Evolutionary conservation across 768 basidiomycete species (phyloP).

Genomic region (Nidularia sp.): DNA sequence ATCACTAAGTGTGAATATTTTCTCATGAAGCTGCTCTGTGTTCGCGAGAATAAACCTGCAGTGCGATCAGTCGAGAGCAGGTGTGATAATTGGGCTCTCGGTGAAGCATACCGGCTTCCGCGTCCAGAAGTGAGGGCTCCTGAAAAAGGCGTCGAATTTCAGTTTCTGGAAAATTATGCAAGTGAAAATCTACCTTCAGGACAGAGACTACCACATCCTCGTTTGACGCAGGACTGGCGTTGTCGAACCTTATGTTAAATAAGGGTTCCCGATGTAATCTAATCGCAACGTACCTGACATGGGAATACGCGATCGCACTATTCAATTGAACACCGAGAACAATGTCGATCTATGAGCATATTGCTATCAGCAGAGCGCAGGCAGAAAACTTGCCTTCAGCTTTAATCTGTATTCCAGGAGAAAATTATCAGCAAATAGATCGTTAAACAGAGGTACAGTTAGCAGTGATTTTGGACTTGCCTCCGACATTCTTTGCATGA

Average conservation of each 20-base stretch:
- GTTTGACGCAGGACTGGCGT: slow-evolving; percentile 54
- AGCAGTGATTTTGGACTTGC: slow-evolving; percentile 16
- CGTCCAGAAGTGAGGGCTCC: slow-evolving; percentile 60
- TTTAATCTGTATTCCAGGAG: slow-evolving; percentile 30
- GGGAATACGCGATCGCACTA: slow-evolving; percentile 66
- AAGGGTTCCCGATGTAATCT: slow-evolving; percentile 6
- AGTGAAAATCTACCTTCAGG: slow-evolving; percentile 41
- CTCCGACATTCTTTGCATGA: slow-evolving; percentile 52
- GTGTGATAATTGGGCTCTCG: slow-evolving; percentile 5
- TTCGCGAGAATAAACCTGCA: slow-evolving; percentile 64
- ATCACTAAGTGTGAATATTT: slow-evolving; percentile 56
- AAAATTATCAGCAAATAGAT: background rate
- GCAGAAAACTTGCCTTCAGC: slow-evolving; percentile 32
- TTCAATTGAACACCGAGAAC: background rate
- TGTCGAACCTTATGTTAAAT: slow-evolving; percentile 4
- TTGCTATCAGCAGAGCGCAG: background rate
- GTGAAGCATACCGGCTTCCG: slow-evolving; percentile 49
- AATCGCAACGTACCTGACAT: slow-evolving; percentile 38
- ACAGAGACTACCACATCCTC: slow-evolving; percentile 61
- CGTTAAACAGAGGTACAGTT: background rate
- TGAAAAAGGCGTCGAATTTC: slow-evolving; percentile 14
- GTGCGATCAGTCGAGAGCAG: slow-evolving; percentile 2
- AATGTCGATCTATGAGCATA: slow-evolving; percentile 4
- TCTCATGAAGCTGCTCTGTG: slow-evolving; percentile 62
- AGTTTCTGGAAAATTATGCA: background rate